Conservation (phyloP, 768 basidiomycete genomes). For the Mrakia frigida region DNA sequence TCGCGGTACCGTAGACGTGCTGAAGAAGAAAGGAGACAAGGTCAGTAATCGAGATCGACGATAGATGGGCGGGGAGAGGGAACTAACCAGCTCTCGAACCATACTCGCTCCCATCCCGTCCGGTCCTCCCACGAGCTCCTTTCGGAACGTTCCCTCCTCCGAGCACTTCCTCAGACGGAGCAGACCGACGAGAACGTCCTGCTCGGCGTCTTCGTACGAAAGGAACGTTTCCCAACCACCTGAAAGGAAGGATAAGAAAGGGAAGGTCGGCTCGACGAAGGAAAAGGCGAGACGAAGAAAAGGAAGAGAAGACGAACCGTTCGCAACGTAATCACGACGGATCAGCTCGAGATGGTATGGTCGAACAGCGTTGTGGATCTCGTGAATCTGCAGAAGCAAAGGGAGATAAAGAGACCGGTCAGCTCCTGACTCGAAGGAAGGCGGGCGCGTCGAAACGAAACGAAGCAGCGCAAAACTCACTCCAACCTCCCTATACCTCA, state of each 20-base stretch:
- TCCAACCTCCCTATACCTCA: conserved; percentile 95
- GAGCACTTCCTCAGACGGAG: conserved; percentile 90
- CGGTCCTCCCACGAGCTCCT: conserved; percentile 70
- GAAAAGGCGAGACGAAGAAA: not conserved
- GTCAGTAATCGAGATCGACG: not conserved
- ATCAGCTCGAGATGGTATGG: conserved; percentile 93
- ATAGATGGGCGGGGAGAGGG: not conserved
- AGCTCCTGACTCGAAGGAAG: not conserved
- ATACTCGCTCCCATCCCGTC: conserved; percentile 80
- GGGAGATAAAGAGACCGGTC: conserved; percentile 23
- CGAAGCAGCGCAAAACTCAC: conserved; percentile 51
- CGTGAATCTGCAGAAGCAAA: conserved; percentile 73
- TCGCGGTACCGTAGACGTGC: conserved; percentile 89
- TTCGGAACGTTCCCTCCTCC: conserved; percentile 92
- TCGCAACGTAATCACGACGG: conserved; percentile 89
- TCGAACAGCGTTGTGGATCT: conserved; percentile 95
- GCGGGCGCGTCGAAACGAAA: not conserved
- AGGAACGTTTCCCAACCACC: conserved; percentile 99
- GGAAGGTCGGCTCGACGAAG: not conserved
- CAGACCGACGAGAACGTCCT: conserved; percentile 90
- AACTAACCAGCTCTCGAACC: conserved; percentile 72
- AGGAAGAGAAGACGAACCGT: conserved; percentile 47
- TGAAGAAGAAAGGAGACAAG: not conserved
- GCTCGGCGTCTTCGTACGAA: conserved; percentile 96
- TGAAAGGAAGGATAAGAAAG: not conserved